Evolutionary conservation across 345 rosid species (phyloP).

Genomic region (Leavenworthia alabamica): DNA sequence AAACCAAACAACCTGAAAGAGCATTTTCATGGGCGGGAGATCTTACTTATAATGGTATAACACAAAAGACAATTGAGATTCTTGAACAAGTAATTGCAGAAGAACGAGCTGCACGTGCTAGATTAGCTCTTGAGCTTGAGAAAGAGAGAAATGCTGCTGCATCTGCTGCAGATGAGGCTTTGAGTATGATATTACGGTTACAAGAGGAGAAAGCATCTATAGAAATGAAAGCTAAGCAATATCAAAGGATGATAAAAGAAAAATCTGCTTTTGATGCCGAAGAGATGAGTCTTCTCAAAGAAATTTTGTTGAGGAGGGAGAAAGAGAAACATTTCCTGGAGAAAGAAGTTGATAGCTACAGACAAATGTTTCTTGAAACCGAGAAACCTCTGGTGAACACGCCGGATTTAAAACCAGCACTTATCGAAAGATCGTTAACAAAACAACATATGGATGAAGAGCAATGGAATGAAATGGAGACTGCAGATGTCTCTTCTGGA

Average conservation of each 20-base stretch:
- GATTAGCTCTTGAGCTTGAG: constrained; percentile 57
- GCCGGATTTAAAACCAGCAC: constrained; percentile 9
- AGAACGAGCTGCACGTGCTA: constrained; percentile 38
- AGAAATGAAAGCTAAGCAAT: constrained; percentile 70
- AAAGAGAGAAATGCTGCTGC: constrained; percentile 75
- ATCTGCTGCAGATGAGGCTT: constrained; percentile 66
- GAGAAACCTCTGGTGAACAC: constrained; percentile 31
- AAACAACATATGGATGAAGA: constrained; percentile 18
- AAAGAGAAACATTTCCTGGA: constrained; percentile 61
- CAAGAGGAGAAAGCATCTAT: constrained; percentile 63
- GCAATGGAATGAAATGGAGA: constrained; percentile 24
- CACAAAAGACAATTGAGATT: constrained; percentile 25
- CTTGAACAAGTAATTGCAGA: constrained; percentile 43
- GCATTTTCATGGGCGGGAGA: constrained; percentile 20
- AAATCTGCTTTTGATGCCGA: constrained; percentile 67
- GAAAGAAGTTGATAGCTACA: constrained; percentile 56
- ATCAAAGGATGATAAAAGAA: constrained; percentile 70
- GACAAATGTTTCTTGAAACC: constrained; percentile 37
- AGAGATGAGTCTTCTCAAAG: constrained; percentile 72
- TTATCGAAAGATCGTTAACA: background rate
- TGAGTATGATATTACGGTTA: constrained; percentile 57
- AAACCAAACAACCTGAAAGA: constrained; percentile 26
- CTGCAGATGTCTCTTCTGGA: constrained; percentile 17
- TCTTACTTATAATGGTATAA: constrained; percentile 23
- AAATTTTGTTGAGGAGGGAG: constrained; percentile 63